Evolutionary conservation across 2,329 filamentous ascomycete genomes (phyloP).

Genomic region (Gremmenia infestans): DNA sequence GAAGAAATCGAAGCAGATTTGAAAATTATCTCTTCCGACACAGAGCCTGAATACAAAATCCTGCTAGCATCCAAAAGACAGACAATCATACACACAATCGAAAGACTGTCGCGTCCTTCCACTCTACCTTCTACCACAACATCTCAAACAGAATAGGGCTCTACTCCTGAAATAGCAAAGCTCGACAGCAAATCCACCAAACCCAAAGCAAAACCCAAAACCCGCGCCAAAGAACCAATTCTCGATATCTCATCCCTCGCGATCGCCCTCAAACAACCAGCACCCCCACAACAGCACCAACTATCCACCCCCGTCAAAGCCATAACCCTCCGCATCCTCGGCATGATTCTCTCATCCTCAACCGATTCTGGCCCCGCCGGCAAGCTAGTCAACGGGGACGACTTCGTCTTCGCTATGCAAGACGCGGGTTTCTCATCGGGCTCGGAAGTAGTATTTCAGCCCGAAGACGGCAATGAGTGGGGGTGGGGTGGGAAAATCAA

Average conservation of each 20-base stretch:
- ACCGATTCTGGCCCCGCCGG: background rate
- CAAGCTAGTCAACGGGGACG: constrained; percentile 8
- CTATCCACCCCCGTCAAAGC: background rate
- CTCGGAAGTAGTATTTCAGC: constrained; percentile 2
- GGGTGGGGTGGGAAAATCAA: constrained; percentile 5
- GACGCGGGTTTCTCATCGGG: constrained; percentile 1
- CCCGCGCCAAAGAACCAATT: background rate
- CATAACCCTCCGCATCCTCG: background rate
- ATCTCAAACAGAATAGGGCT: constrained; percentile 1
- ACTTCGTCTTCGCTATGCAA: constrained; percentile 5
- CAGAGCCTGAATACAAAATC: background rate
- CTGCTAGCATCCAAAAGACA: background rate
- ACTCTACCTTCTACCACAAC: background rate
- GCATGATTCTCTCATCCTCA: constrained; percentile 1
- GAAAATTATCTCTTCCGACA: constrained; percentile 1
- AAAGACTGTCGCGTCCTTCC: background rate
- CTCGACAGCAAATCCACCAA: background rate
- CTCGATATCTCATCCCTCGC: background rate
- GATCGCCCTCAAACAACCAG: background rate
- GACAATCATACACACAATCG: constrained; percentile 1
- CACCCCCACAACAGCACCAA: background rate
- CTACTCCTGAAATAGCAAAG: background rate
- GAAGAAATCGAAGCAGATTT: constrained; percentile 1
- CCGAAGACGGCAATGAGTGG: background rate
- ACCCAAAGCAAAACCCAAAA: background rate